Percentiles rank a stretch among this genome's conserved stretches.
These are phyloP conservation scores for Paxillus involutus DNA, from an alignment of 768 basidiomycete genomes.

Conservation along the genomic window DNA sequence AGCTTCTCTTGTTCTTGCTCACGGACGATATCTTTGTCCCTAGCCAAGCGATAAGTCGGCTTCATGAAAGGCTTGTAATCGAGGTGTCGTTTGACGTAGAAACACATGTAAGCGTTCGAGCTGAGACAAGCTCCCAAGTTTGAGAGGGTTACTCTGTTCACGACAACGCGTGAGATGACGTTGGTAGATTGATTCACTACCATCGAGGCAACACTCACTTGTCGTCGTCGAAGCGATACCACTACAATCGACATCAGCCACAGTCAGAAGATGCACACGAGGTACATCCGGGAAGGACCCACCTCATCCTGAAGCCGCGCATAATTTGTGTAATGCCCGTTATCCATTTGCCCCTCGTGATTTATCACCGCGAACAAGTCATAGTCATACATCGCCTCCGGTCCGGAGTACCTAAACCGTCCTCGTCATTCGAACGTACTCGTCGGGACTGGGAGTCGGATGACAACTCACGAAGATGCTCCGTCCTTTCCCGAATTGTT, in stretches of 20 bases:
- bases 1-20: conserved; percentile 58
- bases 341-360: conserved; percentile 92
- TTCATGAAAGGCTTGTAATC: conserved; percentile 75
- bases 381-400: conserved; percentile 78
- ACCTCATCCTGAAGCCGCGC: conserved; percentile 85
- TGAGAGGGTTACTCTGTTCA: conserved; percentile 65
- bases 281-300: conserved; percentile 24
- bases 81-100: conserved; percentile 88
- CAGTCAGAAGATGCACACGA: background rate
- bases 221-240: conserved; percentile 95
- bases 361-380: conserved; percentile 93
- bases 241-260: conserved; percentile 42
- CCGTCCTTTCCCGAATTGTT: conserved; percentile 48
- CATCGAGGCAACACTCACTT: conserved; percentile 51
- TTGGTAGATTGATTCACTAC: background rate
- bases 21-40: conserved; percentile 64
- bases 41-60: conserved; percentile 64
- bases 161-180: background rate
- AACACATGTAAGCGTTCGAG: conserved; percentile 91
- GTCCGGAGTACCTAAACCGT: conserved; percentile 44
- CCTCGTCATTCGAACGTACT: background rate
- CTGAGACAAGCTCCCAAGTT: conserved; percentile 64
- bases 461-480: conserved; percentile 25
- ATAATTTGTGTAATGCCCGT: conserved; percentile 92
- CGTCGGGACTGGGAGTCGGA: background rate